phyloP scores from a whole-genome alignment of 1,284 basidiomycete genomes.

The Malassezia sp. region DNA sequence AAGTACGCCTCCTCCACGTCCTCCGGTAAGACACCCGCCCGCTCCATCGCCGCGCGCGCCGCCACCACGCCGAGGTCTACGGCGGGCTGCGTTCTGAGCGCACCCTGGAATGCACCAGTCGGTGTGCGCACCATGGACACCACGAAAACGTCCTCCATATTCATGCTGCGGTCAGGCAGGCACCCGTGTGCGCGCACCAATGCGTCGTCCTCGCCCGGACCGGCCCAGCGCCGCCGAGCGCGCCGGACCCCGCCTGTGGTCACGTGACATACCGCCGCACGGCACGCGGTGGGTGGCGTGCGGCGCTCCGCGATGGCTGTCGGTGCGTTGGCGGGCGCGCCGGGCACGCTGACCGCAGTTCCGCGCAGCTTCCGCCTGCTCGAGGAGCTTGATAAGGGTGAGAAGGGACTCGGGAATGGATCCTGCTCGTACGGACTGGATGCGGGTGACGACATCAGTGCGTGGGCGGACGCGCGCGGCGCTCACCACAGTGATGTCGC shows the following conservation, averaged over 20 bases:
- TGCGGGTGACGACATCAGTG: conserved; percentile 40
- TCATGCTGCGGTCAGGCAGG: not conserved
- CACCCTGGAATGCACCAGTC: conserved; percentile 81
- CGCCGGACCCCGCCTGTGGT: conserved; percentile 1
- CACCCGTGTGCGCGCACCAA: too few species aligned
- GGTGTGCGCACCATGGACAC: conserved; percentile 88
- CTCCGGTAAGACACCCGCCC: conserved; percentile 66
- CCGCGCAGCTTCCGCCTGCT: conserved; percentile 83
- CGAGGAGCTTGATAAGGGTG: conserved; percentile 94
- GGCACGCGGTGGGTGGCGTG: too few species aligned
- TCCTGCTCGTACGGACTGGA: conserved; percentile 75
- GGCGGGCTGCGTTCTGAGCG: conserved; percentile 75
- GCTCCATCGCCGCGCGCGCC: conserved; percentile 74
- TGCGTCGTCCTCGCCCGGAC: too few species aligned
- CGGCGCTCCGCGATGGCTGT: conserved; percentile 6
- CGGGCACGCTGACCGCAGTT: conserved; percentile 52
- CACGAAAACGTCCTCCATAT: conserved; percentile 67
- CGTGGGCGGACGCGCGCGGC: conserved; percentile 10
- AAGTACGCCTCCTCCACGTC: conserved; percentile 88
- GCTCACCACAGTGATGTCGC: conserved; percentile 58
- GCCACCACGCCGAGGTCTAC: conserved; percentile 79
- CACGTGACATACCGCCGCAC: too few species aligned
- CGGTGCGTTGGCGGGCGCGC: conserved; percentile 1
- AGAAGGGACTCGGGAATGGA: conserved; percentile 97
- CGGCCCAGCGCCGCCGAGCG: too few species aligned